phyloP scores from a whole-genome alignment of 345 rosid species.

The Eucalyptus caleyi region DNA sequence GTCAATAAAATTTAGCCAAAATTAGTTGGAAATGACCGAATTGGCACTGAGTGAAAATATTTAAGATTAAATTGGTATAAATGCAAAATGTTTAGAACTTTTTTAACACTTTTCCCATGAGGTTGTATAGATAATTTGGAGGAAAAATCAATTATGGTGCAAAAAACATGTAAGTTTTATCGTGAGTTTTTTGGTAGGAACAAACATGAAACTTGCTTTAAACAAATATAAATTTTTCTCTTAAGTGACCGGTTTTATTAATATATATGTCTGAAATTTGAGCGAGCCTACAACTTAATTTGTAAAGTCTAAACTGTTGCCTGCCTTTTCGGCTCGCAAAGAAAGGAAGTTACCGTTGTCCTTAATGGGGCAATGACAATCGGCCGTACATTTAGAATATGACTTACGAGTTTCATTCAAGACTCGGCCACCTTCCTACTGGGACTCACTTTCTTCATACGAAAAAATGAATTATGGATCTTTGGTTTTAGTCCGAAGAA shows the following conservation, averaged over 20 bases:
- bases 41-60: too few species aligned
- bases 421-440: neutral
- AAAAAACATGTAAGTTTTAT: neutral
- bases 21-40: fast-evolving
- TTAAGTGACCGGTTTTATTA: neutral
- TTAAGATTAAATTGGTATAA: too few species aligned
- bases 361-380: neutral
- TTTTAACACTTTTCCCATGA: neutral
- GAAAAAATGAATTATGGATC: too few species aligned
- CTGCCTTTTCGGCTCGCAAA: neutral
- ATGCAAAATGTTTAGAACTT: too few species aligned
- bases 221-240: neutral
- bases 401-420: neutral
- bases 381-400: neutral
- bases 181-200: neutral
- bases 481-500: too few species aligned
- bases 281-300: neutral
- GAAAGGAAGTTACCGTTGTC: neutral
- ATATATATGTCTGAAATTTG: neutral
- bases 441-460: neutral
- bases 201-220: neutral
- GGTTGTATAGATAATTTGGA: neutral
- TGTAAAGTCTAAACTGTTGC: neutral
- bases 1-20: too few species aligned
- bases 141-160: neutral